Evolutionary conservation across 306 rosid genomes (phyloP), one percentile per base, ranked within the genome.

Genomic region (Casuarina glauca): DNA sequence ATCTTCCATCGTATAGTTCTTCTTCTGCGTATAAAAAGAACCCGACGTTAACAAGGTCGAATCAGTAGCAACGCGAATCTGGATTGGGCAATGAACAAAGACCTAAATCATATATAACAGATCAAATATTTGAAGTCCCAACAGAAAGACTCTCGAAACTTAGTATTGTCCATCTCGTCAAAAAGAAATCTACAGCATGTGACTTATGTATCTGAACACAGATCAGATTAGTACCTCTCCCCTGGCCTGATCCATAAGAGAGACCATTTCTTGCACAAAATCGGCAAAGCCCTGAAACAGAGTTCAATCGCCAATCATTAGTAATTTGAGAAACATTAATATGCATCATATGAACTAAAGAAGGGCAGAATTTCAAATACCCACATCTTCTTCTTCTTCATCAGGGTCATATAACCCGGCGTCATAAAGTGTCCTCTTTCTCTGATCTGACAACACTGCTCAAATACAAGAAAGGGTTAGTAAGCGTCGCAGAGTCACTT

Each of bases 371-470:
- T 5, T 58, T 9, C 45, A 15, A 45, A 2, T 13, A 80, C 82
- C 63, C 78, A 87, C 97, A 89, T 91, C 97, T 39, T 89, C 94
- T 42, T 83, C 91, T 55, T 86, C 97, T 12, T 87, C 93, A 54
- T 80, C 75, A 4, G 89, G 91, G 73, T 90, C 90, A 52, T 86
- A 89, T 48, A 94, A 74, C 32, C 94, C 96, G 4, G 88, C 92
- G 76, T 94, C 96, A 35, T 94, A 91, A 79, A 85, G 48, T 1
- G 76, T 76, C 75, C 96, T 86, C 78, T 90, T 91, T 75, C 84
- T 85, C 58, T 62, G 70, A 43, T 91, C 96, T 4, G 98, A 90
- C 66, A 94, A 70, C 53, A 94, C 98, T 86, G 90, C 70, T 67
- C 79, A 83, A 78, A 17, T 0, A 42, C 16, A 74, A 67, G 0